These are phyloP conservation scores for Poa annua DNA, from an alignment of 176 grass and related monocot genomes.

Conservation along the genomic window DNA sequence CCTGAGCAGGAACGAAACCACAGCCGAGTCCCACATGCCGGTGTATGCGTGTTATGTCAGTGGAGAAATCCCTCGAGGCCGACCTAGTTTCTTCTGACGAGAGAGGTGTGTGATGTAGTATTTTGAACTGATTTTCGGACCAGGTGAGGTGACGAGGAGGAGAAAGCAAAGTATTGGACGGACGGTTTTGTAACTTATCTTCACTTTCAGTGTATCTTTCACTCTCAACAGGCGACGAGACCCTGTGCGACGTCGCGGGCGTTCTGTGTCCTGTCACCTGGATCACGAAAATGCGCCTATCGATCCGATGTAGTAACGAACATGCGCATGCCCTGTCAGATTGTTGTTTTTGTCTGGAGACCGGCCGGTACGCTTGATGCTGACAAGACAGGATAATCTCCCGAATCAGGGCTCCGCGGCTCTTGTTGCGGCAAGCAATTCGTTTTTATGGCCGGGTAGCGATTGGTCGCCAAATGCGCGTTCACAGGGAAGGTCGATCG, in stretches of 20 bases:
- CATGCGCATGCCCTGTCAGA: slow-evolving; percentile 41
- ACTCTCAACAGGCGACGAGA: neutral
- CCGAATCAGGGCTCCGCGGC: neutral
- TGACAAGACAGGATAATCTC: slow-evolving; percentile 15
- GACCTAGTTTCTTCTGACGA: neutral
- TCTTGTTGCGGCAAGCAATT: no score
- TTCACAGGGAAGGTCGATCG: no score
- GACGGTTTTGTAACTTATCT: neutral
- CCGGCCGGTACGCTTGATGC: slow-evolving; percentile 12
- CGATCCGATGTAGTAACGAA: neutral
- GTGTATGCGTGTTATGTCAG: neutral
- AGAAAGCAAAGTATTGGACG: slow-evolving; percentile 41
- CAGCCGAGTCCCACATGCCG: slow-evolving; percentile 23
- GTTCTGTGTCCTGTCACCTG: slow-evolving; percentile 20
- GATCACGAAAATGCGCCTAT: slow-evolving; percentile 21
- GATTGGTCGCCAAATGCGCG: no score
- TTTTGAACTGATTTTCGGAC: no score
- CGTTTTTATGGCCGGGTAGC: no score
- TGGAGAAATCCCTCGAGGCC: neutral
- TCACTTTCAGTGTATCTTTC: neutral
- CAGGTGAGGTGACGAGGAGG: neutral
- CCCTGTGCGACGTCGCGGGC: slow-evolving; percentile 29
- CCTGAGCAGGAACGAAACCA: slow-evolving; percentile 43
- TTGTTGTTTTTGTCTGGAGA: slow-evolving; percentile 49
- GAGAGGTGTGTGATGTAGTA: neutral